Percentiles rank a stretch among this genome's conserved stretches.
These are phyloP conservation scores for Aspergillus diversus DNA, from an alignment of 495 filamentous ascomycete genomes.

Conservation along the genomic window DNA sequence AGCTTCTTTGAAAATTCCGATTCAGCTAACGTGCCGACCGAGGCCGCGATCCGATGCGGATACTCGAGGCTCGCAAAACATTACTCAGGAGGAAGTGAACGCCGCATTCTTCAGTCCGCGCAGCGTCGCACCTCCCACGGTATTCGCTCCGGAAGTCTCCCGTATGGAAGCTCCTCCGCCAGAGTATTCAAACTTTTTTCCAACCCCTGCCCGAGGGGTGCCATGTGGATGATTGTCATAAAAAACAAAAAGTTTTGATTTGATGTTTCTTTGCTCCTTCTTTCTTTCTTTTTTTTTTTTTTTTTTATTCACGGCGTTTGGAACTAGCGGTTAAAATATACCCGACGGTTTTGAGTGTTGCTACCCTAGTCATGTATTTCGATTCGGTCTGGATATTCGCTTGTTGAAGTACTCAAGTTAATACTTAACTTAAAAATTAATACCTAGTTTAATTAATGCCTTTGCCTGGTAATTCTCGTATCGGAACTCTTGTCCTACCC, in stretches of 20 bases:
- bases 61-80: conserved; percentile 23
- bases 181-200: conserved; percentile 15
- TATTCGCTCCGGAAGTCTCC: neutral
- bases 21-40: conserved; percentile 65
- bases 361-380: conserved; percentile 1
- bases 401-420: neutral
- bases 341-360: neutral
- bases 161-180: conserved; percentile 15
- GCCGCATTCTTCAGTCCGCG: conserved; percentile 45
- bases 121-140: conserved; percentile 28
- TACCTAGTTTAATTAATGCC: neutral
- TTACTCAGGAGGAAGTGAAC: conserved; percentile 43
- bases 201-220: neutral
- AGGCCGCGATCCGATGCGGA: conserved; percentile 10
- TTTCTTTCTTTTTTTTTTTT: neutral
- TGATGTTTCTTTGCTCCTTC: neutral
- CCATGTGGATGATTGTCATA: conserved; percentile 7
- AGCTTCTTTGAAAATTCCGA: conserved; percentile 69
- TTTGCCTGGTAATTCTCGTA: neutral
- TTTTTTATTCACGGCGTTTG: neutral
- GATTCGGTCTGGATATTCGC: neutral
- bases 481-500: neutral
- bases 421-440: neutral
- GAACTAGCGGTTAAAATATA: neutral
- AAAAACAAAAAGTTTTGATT: conserved; percentile 5